phyloP scores from a whole-genome alignment of 2,329 filamentous ascomycete genomes.

The Capronia epimyces region DNA sequence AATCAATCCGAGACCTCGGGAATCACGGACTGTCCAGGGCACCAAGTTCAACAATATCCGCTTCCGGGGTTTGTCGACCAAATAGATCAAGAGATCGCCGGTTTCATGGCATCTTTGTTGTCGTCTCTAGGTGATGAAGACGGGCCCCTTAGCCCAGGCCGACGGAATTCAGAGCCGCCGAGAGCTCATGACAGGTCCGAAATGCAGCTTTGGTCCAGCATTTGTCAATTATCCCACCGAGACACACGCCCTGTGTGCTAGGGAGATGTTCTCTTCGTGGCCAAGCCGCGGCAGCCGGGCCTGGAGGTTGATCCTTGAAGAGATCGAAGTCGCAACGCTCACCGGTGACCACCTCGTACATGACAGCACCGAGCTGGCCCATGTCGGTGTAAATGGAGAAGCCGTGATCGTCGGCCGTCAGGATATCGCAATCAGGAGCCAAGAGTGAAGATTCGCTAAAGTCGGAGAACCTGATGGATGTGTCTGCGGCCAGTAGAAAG shows the following conservation, averaged over 20 bases:
- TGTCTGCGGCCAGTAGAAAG: conserved; percentile 17
- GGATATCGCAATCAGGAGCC: conserved; percentile 29
- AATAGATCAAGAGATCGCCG: too few species aligned
- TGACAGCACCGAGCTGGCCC: conserved; percentile 32
- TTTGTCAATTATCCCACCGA: conserved; percentile 30
- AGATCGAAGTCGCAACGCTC: conserved; percentile 30
- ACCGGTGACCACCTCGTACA: conserved; percentile 31
- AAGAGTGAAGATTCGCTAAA: conserved; percentile 31
- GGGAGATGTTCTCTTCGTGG: conserved; percentile 23
- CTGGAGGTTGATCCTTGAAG: conserved; percentile 23
- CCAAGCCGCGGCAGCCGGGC: not conserved
- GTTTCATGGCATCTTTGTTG: too few species aligned
- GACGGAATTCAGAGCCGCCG: too few species aligned
- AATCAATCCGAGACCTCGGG: too few species aligned
- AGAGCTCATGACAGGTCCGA: too few species aligned
- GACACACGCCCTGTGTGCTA: conserved; percentile 29
- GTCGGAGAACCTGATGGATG: conserved; percentile 32
- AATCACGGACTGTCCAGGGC: too few species aligned
- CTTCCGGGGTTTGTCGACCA: too few species aligned
- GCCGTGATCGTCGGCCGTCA: conserved; percentile 30
- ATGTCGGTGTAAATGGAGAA: conserved; percentile 32
- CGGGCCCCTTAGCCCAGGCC: too few species aligned
- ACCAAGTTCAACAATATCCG: too few species aligned
- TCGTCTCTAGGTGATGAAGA: too few species aligned
- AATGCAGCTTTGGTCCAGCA: conserved; percentile 30